Base-by-base conservation (phyloP, 2,329 filamentous ascomycete genomes). In the Meredithiella fracta region DNA sequence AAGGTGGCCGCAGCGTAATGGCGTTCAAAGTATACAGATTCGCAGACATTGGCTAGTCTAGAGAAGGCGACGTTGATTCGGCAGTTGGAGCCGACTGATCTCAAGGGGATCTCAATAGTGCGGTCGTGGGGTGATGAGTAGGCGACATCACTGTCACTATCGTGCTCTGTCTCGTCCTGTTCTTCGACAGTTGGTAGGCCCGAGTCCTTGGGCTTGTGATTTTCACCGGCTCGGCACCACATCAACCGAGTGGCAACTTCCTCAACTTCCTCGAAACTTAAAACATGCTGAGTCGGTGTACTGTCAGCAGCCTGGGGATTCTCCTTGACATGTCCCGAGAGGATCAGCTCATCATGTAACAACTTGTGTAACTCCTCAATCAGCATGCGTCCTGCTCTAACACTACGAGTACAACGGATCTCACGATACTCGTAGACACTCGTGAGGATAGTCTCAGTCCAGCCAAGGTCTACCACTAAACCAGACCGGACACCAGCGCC, bases 381-480 rank as follows among this genome's bases (percentile, higher is more conserved):
- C 20, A 97, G 70, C 57, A 77, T 67, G 64, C 82, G 90, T 58
- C 84, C 88, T 34, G 80, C 89, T 61, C 92, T 76, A 14, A 86
- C 74, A 40, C 79, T 91, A 55, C 86, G 77, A 57, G 74, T 78
- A 55, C 79, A 80, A 15, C 76, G 73, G 1, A 95, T 79, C 66
- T 94, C 89, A 55, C 86, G 82, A 66, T 89, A 95, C 68, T 98
- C 92, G 65, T 90, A 97, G 5, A 97, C 76, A 4, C 83, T 85
- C 0, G 88, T 94, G 22, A 94, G 79, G 0, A 83, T 77, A 0
- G 90, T 94, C 67, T 97, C 92, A 44, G 82, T 77, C 92, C 92
- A 98, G 47, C 91, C 92, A 59, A 98, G 76, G 64, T 98, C 89
- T 38, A 98, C 74, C 0, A 97, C 80, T 44, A 98, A 68, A 1